A percentile compares a stretch with the other conserved stretches of the same genome.
phyloP scores from a whole-genome alignment of 2,329 filamentous ascomycete genomes.

The Ceratocystis destructans region DNA sequence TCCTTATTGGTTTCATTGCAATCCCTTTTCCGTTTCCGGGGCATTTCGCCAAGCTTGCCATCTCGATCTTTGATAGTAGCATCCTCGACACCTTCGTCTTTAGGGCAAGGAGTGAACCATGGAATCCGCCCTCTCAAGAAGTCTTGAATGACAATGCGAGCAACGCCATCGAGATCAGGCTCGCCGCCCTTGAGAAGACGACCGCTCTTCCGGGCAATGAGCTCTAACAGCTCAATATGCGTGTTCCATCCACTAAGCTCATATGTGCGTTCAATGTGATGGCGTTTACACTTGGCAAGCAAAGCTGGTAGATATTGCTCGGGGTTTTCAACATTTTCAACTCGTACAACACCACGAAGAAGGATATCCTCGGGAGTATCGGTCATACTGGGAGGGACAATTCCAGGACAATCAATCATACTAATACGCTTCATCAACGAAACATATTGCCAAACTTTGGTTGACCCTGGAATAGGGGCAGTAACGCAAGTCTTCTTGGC shows the following conservation, averaged over 20 bases:
- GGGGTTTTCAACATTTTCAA: slow-evolving; percentile 92
- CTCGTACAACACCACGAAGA: slow-evolving; percentile 76
- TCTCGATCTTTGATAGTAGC: slow-evolving; percentile 53
- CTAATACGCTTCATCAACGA: slow-evolving; percentile 83
- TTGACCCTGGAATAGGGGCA: slow-evolving; percentile 71
- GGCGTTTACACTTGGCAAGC: slow-evolving; percentile 63
- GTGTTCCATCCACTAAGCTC: slow-evolving; percentile 68
- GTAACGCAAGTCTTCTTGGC: slow-evolving; percentile 91
- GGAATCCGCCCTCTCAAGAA: slow-evolving; percentile 91
- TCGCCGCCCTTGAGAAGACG: slow-evolving; percentile 84
- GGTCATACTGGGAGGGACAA: slow-evolving; percentile 75
- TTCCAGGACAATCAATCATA: slow-evolving; percentile 91
- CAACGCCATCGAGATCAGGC: slow-evolving; percentile 84
- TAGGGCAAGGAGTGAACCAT: slow-evolving; percentile 74
- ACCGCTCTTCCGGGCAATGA: slow-evolving; percentile 75
- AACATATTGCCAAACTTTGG: slow-evolving; percentile 96
- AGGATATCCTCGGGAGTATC: slow-evolving; percentile 82
- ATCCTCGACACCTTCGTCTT: slow-evolving; percentile 35
- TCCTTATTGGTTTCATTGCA: slow-evolving; percentile 34
- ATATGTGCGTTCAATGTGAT: slow-evolving; percentile 87
- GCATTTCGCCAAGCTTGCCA: slow-evolving; percentile 75
- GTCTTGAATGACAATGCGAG: slow-evolving; percentile 93
- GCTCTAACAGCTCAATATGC: slow-evolving; percentile 70
- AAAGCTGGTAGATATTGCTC: slow-evolving; percentile 89
- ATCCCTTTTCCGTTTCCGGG: slow-evolving; percentile 58